These are phyloP conservation scores for Boletus rubroflammeus DNA, from an alignment of 768 basidiomycete species.

Conservation along the genomic window DNA sequence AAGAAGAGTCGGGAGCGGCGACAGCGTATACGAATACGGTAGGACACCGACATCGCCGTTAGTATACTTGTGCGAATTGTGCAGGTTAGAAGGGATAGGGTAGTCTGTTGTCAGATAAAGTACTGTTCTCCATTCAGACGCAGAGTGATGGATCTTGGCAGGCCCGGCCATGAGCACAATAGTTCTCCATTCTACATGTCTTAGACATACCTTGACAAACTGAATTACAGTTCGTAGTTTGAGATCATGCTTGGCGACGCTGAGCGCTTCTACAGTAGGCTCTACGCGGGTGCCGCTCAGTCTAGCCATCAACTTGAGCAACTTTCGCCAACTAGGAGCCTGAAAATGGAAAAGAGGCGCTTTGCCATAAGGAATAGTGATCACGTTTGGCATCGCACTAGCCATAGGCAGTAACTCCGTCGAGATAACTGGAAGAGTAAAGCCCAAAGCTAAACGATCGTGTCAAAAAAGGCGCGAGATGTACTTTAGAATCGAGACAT, in stretches of 20 bases:
- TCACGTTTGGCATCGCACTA: slow-evolving; percentile 62
- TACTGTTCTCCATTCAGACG: slow-evolving; percentile 67
- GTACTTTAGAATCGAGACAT: slow-evolving; percentile 32
- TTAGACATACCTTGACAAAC: slow-evolving; percentile 61
- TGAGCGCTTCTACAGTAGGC: slow-evolving; percentile 64
- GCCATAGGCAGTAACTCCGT: slow-evolving; percentile 44
- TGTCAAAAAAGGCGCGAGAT: slow-evolving; percentile 5
- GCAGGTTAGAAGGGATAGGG: slow-evolving; percentile 47
- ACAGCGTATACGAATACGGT: slow-evolving; percentile 69
- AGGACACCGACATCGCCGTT: slow-evolving; percentile 61
- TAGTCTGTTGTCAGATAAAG: slow-evolving; percentile 77
- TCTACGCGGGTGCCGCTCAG: slow-evolving; percentile 68
- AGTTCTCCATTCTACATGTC: background rate
- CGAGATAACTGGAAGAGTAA: slow-evolving; percentile 54
- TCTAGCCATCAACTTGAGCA: slow-evolving; percentile 73
- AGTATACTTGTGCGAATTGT: slow-evolving; percentile 44
- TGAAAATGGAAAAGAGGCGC: slow-evolving; percentile 68
- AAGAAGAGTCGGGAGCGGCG: slow-evolving; percentile 56
- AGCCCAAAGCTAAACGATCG: slow-evolving; percentile 57
- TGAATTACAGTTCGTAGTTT: slow-evolving; percentile 73
- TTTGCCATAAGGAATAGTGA: slow-evolving; percentile 69
- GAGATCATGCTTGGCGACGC: slow-evolving; percentile 50
- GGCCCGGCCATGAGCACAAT: slow-evolving; percentile 2
- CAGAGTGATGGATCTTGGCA: slow-evolving; percentile 53
- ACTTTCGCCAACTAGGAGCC: slow-evolving; percentile 68